Base-by-base conservation (phyloP, 345 rosid genomes). In the Hypericum perforatum region DNA sequence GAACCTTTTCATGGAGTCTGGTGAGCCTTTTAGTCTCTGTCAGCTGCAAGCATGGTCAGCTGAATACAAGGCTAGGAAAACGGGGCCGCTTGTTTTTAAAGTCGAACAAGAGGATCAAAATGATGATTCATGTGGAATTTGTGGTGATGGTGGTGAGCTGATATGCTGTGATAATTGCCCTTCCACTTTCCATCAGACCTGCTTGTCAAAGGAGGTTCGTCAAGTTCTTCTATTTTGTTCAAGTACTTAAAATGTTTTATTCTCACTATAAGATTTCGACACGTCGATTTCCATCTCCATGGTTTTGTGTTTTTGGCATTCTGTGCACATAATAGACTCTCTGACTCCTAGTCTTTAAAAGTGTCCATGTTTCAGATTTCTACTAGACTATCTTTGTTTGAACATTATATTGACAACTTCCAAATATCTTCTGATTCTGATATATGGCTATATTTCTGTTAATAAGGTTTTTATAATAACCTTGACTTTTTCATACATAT, bases 121-220 rank as follows among this genome's bases (percentile, higher is more conserved):
- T 69, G 98, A 91, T 60, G 98, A 91, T 74, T 86, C 94, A 49
- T 91, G 98, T 75, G 98, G 96, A 59, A 55, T 82, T 16, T 91
- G 96, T 68, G 98, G 94, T 66, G 86, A 84, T 61, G 94, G 78
- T 13, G 98, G 98, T 36, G 95, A 84, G 70, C 66, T 91, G 75
- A 76, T 91, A 66, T 91, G 98, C 69, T 91, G 98, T 58, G 97
- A 90, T 64, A 79, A 84, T 58, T 91, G 98, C 60, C 98, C 98
- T 14, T 78, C 96, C 41, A 81, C 98, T 49, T 91, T 74, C 67
- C 98, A 91, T 74, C 84, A 64, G 77, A 72, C 73, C 60, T 91
- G 98, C 85, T 71, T 91, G 73, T 71, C 76, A 57, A 62, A 80
- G 46, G 75, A 86, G 98, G 98, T 91, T 61, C 57, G 70, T 61